Evolutionary conservation across 495 filamentous ascomycete species (phyloP).

Genomic region (Cetradonia linearis): DNA sequence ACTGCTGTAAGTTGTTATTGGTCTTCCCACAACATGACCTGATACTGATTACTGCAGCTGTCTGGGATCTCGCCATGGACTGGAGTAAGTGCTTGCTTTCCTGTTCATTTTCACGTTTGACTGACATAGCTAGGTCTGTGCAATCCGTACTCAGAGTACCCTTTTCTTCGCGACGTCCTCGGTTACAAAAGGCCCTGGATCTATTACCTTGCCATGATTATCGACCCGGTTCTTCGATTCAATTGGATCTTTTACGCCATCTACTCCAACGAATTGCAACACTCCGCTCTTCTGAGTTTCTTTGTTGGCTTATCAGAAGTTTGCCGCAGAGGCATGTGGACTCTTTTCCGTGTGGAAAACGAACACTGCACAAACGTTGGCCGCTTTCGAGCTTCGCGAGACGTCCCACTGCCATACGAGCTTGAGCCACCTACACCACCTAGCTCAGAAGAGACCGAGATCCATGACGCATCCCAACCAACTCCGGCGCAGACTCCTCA

Average conservation of each 20-base stretch:
- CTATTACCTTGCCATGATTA: conserved; percentile 74
- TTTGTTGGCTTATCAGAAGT: conserved; percentile 67
- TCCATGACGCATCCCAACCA: not conserved
- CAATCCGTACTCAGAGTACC: conserved; percentile 58
- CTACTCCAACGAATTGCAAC: conserved; percentile 64
- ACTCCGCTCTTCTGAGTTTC: conserved; percentile 70
- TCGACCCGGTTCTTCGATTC: conserved; percentile 85
- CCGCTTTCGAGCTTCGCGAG: conserved; percentile 70
- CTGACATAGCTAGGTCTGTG: conserved; percentile 42
- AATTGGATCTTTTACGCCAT: conserved; percentile 94
- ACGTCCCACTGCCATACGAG: conserved; percentile 71
- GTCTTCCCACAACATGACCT: no score
- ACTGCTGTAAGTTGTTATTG: conserved; percentile 50
- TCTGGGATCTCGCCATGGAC: conserved; percentile 98
- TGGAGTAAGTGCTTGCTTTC: conserved; percentile 48
- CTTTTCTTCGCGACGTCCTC: conserved; percentile 67
- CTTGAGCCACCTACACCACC: conserved; percentile 34
- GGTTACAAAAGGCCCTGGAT: conserved; percentile 65
- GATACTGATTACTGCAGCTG: conserved; percentile 32
- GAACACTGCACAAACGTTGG: conserved; percentile 86
- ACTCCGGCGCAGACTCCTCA: not conserved
- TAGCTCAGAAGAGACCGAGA: conserved; percentile 7
- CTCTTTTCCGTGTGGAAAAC: conserved; percentile 89
- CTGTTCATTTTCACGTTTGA: not conserved
- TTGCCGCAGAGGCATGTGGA: conserved; percentile 75